Conservation (phyloP, 2,329 filamentous ascomycete species). For the Zasmidium citrigriseum region DNA sequence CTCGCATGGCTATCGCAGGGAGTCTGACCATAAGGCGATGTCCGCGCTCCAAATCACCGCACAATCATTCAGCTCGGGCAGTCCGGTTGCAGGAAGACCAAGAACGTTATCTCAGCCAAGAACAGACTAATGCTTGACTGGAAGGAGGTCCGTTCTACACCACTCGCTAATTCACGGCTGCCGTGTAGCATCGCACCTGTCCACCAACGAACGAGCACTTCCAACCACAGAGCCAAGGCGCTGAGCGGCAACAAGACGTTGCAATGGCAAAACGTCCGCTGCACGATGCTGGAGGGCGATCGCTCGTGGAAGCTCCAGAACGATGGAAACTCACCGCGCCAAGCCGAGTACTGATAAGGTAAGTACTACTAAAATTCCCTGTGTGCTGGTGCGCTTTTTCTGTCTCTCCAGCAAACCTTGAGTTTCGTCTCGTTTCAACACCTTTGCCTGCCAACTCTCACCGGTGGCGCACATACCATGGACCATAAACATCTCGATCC, state of each 20-base stretch:
- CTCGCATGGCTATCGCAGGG: not conserved
- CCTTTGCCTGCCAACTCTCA: not conserved
- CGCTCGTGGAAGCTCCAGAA: not conserved
- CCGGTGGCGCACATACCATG: too few species aligned
- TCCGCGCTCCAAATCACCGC: not conserved
- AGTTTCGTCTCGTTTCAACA: not conserved
- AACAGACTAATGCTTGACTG: not conserved
- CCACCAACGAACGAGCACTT: not conserved
- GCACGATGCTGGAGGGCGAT: not conserved
- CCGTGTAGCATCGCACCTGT: not conserved
- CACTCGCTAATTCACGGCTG: not conserved
- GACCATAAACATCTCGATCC: conserved; percentile 30
- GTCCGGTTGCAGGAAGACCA: not conserved
- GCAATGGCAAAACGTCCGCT: not conserved
- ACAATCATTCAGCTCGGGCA: not conserved
- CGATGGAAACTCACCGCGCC: too few species aligned
- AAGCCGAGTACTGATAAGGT: not conserved
- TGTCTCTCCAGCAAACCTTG: not conserved
- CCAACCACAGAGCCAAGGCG: not conserved
- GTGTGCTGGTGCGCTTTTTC: not conserved
- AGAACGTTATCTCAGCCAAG: not conserved
- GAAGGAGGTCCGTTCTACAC: not conserved
- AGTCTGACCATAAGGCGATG: not conserved
- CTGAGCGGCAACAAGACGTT: not conserved
- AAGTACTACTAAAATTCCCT: not conserved